Evolutionary conservation across 139 green algal genomes (phyloP), one percentile per base, ranked within the genome.

Genomic region (Chlamydomonas incerta): DNA sequence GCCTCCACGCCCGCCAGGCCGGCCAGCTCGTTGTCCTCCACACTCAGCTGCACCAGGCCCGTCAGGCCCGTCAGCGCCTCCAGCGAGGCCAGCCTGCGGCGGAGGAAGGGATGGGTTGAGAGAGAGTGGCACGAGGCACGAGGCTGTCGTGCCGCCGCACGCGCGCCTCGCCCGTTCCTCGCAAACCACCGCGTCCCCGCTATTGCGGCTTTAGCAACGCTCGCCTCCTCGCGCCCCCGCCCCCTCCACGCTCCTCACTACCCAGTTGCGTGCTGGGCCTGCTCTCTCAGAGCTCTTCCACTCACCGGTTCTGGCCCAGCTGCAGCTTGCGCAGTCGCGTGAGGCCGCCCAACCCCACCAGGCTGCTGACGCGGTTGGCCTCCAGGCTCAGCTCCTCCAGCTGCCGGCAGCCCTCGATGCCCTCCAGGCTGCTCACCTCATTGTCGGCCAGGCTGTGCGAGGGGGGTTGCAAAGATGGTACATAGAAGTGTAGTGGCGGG

Each of bases 341-440:
- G 47, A 88, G 83, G 31, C 41, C 37, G 17, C 55, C 58, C 83
- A 88, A 74, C 50, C 73, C 83, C 83, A 80, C 73, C 60, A 90
- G 65, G 47, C 71, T 80, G 57, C 55, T 67, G 20, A 92, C 65
- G 20, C 85, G 57, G 81, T 95, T 95, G 89, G 90, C 89, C 83
- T 96, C 91, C 31, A 94, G 35, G 52, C 68, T 90, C n/a, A 97
- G 92, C 88, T 96, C 91, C 86, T 94, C 91, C 18, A 97, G 86
- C 0, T 46, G 20, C 0, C 68, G 92, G 86, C 91, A 93, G 3
- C 57, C 41, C 41, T 91, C 84, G 57, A 96, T 85, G 10, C 87
- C 85, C 66, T 93, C 87, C 26, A 97, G 87, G 80, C 83, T 90
- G 71, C 86, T 90, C 65, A 96, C 71, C 71, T 92, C 70, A 74